Evolutionary conservation across 345 rosid species (phyloP), one percentile per base, ranked within the genome.

Genomic region (Lepidium sativum): DNA sequence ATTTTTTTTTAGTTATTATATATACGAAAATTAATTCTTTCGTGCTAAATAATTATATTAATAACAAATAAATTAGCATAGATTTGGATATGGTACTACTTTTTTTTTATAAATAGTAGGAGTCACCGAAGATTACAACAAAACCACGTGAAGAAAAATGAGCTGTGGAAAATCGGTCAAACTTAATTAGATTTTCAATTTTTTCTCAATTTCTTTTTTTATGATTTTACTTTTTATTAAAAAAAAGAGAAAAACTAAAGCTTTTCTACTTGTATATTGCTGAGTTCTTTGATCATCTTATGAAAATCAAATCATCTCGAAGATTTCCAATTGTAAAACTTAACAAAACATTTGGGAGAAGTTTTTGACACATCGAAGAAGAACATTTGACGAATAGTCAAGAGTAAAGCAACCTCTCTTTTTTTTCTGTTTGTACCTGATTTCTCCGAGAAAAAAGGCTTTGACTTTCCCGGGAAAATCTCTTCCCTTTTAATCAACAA

Each of bases 391-490:
- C 45, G 33, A 27, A 47, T 48, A 56, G 56, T 47, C 21, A 33
- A 16, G 47, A 34, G 27, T 11, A 29, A 58, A 39, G 12, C 58
- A 47, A 38, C 9, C 29, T 1, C 4, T 12, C 44, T 33, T 61
- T 20, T 1, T 14, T 27, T 56, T 16, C 27, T 9, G 3, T 9
- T 11, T 6, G 12, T n/a, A 41, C 56, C 63, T 5, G 68, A 17
- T 34, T 60, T 43, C 16, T 0, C 57, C 57, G 35, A 54, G 42
- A 63, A 70, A 54, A 54, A 11, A 27, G 31, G 13, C 35, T 35
- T 54, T 54, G 69, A 27, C 69, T 70, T 63, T 29, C 38, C 73
- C 69, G 44, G 75, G 29, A 71, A 70, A 63, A 71, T 71, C 69
- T 63, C 37, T 60, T 13, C 54, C 1, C 43, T 23, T 37, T 12